phyloP scores from a whole-genome alignment of 2,329 filamentous ascomycete genomes.

The Hypoxylon sp. region DNA sequence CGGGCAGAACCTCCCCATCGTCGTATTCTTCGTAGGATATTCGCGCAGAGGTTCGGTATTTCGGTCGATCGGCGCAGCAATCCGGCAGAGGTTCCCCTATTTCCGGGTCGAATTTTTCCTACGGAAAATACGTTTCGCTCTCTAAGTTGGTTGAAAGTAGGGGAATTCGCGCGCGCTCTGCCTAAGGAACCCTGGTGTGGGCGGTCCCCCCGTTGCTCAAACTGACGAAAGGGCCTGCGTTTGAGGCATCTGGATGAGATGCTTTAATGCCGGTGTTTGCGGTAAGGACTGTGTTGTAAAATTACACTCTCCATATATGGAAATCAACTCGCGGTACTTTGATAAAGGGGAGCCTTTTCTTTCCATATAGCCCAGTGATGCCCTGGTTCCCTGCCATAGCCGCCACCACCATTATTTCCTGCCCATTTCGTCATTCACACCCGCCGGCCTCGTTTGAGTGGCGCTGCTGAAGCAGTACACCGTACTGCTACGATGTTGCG shows the following conservation, averaged over 20 bases:
- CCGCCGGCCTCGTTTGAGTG: constrained; percentile 12
- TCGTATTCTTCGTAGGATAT: constrained; percentile 3
- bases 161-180: constrained; percentile 10
- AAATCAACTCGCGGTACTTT: constrained; percentile 38
- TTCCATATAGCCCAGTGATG: constrained; percentile 16
- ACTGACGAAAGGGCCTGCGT: constrained; percentile 12
- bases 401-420: constrained; percentile 24
- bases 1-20: not conserved
- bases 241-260: constrained; percentile 20
- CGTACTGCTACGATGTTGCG: constrained; percentile 20
- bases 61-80: constrained; percentile 14
- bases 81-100: constrained; percentile 31
- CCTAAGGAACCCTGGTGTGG: constrained; percentile 1
- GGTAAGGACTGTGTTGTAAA: constrained; percentile 46
- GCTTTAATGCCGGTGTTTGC: constrained; percentile 32
- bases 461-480: constrained; percentile 17
- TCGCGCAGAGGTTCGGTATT: constrained; percentile 30
- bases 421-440: constrained; percentile 15
- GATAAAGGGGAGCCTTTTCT: constrained; percentile 30
- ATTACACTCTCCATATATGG: constrained; percentile 39
- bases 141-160: constrained; percentile 1
- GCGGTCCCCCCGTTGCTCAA: constrained; percentile 11
- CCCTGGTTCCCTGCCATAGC: constrained; percentile 24
- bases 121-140: constrained; percentile 14
- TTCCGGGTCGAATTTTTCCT: constrained; percentile 12